Evolutionary conservation across 345 rosid species (phyloP).

Genomic region (Raphanus sativus): DNA sequence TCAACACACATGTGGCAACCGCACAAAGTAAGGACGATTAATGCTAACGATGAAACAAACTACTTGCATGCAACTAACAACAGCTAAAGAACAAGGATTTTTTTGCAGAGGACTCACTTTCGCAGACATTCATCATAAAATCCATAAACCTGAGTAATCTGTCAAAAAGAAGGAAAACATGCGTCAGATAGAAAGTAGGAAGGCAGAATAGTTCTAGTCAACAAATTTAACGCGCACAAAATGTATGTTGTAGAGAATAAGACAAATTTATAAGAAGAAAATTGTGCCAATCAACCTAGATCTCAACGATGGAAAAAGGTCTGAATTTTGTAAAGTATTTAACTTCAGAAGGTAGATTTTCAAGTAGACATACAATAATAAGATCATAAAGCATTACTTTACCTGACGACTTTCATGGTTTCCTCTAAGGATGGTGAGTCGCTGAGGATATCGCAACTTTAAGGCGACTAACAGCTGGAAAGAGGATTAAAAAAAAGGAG

Average conservation of each 20-base stretch:
- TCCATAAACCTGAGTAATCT: too few relatives aligned
- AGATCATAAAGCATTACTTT: neutral
- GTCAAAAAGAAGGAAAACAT: slow-evolving; percentile 2
- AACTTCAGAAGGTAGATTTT: too few relatives aligned
- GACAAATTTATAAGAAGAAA: neutral
- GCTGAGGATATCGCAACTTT: slow-evolving; percentile 73
- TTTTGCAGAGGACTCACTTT: slow-evolving; percentile 63
- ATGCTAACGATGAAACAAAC: slow-evolving; percentile 3
- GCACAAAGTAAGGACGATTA: too few relatives aligned
- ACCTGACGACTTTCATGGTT: too few relatives aligned
- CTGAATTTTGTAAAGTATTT: neutral
- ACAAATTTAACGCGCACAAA: neutral
- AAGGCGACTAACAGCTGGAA: slow-evolving; percentile 80
- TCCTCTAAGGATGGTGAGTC: too few relatives aligned
- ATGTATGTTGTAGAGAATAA: too few relatives aligned
- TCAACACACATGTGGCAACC: neutral
- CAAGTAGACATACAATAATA: too few relatives aligned
- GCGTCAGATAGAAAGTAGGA: slow-evolving; percentile 5
- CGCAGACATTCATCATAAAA: slow-evolving; percentile 66
- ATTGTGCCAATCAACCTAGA: neutral
- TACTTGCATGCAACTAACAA: slow-evolving; percentile 7
- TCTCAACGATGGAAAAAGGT: neutral
- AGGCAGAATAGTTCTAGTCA: neutral
- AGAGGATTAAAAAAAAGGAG: neutral
- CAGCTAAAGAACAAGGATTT: neutral